Conservation (phyloP, 495 filamentous ascomycete genomes). For the Xylaria sp. region DNA sequence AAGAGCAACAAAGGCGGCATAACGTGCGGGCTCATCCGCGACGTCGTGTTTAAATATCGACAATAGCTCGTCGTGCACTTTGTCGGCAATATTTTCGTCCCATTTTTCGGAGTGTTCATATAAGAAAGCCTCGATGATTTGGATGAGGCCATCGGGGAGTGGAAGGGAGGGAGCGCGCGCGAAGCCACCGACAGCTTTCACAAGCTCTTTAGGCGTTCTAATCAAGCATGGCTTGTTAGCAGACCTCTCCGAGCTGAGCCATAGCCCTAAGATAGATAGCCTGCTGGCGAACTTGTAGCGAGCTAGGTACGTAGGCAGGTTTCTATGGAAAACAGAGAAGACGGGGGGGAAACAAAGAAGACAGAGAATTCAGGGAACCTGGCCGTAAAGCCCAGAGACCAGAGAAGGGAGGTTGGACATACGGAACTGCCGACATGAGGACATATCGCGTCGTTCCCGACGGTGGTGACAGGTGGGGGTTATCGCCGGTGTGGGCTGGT, state of each 20-base stretch:
- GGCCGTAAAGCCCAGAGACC: no score
- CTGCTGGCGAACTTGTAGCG: not conserved
- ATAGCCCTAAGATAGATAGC: slow-evolving; percentile 1
- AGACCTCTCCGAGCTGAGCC: slow-evolving; percentile 24
- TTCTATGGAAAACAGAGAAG: not conserved
- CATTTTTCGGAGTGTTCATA: slow-evolving; percentile 60
- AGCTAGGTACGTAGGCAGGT: not conserved
- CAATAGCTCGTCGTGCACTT: slow-evolving; percentile 71
- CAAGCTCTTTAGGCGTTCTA: slow-evolving; percentile 66
- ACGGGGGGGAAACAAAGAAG: no score
- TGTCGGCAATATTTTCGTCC: slow-evolving; percentile 66
- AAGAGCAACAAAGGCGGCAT: slow-evolving; percentile 66
- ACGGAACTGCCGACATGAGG: slow-evolving; percentile 43
- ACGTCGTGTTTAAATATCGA: slow-evolving; percentile 65
- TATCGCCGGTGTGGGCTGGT: not conserved
- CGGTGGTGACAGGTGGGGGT: slow-evolving; percentile 4
- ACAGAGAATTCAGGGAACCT: no score
- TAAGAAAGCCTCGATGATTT: slow-evolving; percentile 66
- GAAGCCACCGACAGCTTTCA: slow-evolving; percentile 63
- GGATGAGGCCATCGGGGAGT: slow-evolving; percentile 66
- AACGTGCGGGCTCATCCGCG: slow-evolving; percentile 56
- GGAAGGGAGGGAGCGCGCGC: slow-evolving; percentile 60
- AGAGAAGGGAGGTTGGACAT: slow-evolving; percentile 27
- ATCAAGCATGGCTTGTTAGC: slow-evolving; percentile 14
- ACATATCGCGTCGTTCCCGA: slow-evolving; percentile 29